phyloP scores from a whole-genome alignment of 2,329 filamentous ascomycete species.

The Dactylellina drechsleri region DNA sequence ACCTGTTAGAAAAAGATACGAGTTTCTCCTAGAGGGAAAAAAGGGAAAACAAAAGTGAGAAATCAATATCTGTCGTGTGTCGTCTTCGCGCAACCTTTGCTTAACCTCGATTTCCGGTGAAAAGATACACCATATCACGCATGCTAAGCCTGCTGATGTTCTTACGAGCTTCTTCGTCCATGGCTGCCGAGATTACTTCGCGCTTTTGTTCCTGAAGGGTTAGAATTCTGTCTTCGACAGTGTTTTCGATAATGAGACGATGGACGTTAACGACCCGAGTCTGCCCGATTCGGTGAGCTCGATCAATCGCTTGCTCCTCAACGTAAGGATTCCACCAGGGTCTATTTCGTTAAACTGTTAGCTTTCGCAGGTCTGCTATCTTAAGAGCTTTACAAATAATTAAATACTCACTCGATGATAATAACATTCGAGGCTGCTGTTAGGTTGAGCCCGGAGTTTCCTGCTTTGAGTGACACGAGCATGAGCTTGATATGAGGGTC shows the following conservation, averaged over 20 bases:
- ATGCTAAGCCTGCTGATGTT: conserved; percentile 74
- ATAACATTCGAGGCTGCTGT: conserved; percentile 85
- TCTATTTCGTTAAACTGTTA: conserved; percentile 24
- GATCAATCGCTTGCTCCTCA: conserved; percentile 90
- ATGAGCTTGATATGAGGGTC: conserved; percentile 72
- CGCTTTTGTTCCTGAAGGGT: conserved; percentile 81
- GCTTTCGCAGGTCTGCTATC: conserved; percentile 62
- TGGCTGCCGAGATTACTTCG: conserved; percentile 77
- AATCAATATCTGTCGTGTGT: not conserved
- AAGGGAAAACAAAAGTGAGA: conserved; percentile 15
- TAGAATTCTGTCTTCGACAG: conserved; percentile 88
- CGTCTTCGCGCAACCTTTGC: no score
- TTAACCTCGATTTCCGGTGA: conserved; percentile 33
- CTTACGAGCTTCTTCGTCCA: conserved; percentile 78
- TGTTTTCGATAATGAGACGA: conserved; percentile 77
- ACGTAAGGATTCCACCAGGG: conserved; percentile 76
- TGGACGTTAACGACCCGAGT: conserved; percentile 78
- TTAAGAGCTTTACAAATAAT: not conserved
- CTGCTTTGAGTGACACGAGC: conserved; percentile 81
- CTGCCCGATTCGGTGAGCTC: conserved; percentile 89
- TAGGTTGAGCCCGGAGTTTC: conserved; percentile 86
- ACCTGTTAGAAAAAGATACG: not conserved
- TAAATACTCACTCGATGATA: conserved; percentile 72
- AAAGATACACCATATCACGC: conserved; percentile 74
- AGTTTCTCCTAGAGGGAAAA: conserved; percentile 3